These are phyloP conservation scores for Lycium barbarum DNA, from an alignment of 257 asterid species.

Conservation along the genomic window DNA sequence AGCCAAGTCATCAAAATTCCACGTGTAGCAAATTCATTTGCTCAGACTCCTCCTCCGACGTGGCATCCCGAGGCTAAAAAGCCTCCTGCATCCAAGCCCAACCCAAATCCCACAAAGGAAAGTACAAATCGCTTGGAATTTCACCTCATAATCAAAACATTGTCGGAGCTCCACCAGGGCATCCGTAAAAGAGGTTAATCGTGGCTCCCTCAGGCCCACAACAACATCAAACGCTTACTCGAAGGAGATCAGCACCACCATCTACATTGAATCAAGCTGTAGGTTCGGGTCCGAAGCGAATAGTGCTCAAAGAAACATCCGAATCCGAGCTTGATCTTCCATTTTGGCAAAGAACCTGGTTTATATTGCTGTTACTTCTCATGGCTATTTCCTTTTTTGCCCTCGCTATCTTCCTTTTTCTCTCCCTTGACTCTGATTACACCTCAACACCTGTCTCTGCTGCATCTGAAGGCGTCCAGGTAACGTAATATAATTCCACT, in stretches of 20 bases:
- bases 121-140: neutral
- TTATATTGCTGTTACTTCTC: conserved; percentile 50
- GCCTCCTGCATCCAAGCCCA: neutral
- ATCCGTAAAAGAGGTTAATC: conserved; percentile 46
- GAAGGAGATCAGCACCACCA: conserved; percentile 68
- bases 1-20: conserved; percentile 42
- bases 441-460: conserved; percentile 71
- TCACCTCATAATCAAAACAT: conserved; percentile 30
- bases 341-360: conserved; percentile 76
- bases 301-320: conserved; percentile 54
- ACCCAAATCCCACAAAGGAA: neutral
- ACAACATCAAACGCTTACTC: conserved; percentile 60
- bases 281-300: conserved; percentile 54
- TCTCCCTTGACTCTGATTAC: conserved; percentile 69
- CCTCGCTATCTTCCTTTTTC: conserved; percentile 63
- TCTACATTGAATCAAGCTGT: conserved; percentile 40
- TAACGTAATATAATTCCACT: neutral
- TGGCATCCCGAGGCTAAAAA: conserved; percentile 29
- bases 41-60: conserved; percentile 28
- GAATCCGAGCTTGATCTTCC: conserved; percentile 61
- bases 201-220: conserved; percentile 85
- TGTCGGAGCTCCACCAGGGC: conserved; percentile 69
- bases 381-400: conserved; percentile 81
- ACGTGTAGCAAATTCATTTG: conserved; percentile 55
- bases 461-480: conserved; percentile 96